These are phyloP conservation scores for Eimeria praecox DNA, from an alignment of 169 alveolate species.

Conservation along the genomic window DNA sequence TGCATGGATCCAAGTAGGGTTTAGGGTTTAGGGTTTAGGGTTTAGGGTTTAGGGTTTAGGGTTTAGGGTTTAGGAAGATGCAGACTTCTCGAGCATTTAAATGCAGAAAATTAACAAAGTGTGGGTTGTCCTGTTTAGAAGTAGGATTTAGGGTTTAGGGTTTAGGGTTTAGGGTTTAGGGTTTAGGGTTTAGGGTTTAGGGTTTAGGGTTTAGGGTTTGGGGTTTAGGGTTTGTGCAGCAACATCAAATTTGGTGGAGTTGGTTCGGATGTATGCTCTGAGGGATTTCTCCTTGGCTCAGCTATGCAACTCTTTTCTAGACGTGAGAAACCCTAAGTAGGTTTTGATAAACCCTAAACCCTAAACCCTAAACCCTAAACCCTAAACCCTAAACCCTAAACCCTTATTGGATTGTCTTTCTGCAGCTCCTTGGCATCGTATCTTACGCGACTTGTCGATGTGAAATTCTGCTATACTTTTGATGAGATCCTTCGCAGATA, in stretches of 20 bases:
- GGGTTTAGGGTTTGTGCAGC: constrained; percentile 48
- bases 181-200: constrained; percentile 30
- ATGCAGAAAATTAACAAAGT: no score
- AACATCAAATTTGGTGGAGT: background rate
- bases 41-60: background rate
- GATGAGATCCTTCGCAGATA: background rate
- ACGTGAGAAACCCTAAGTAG: constrained; percentile 6
- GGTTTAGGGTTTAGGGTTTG: constrained; percentile 55
- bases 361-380: constrained; percentile 30
- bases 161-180: constrained; percentile 2
- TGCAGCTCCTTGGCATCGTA: constrained; percentile 51
- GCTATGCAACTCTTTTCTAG: background rate
- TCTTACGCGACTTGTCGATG: background rate
- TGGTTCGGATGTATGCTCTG: constrained; percentile 24
- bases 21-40: constrained; percentile 28
- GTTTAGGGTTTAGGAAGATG: background rate
- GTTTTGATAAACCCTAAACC: background rate
- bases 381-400: constrained; percentile 22
- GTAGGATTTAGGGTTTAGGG: background rate
- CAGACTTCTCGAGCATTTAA: no score
- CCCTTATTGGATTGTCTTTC: background rate
- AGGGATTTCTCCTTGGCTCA: background rate
- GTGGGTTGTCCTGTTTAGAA: background rate
- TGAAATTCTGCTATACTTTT: background rate
- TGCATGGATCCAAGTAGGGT: constrained; percentile 5